Evolutionary conservation across 2,329 filamentous ascomycete species (phyloP).

Genomic region (Penicillium brevicompactum): DNA sequence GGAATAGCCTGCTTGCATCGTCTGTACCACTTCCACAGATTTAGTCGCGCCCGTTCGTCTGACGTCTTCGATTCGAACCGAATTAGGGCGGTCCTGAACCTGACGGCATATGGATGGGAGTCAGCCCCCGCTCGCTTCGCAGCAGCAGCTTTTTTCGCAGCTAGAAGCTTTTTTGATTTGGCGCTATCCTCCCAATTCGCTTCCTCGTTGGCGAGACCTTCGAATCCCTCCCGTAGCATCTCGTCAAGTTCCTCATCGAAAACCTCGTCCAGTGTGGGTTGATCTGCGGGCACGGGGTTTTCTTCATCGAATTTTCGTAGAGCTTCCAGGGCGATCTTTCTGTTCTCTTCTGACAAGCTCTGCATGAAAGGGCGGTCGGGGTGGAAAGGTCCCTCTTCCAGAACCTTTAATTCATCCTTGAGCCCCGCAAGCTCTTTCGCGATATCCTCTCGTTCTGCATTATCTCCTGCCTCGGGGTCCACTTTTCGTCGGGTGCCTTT

Average conservation of each 20-base stretch:
- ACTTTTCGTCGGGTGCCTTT: slow-evolving; percentile 41
- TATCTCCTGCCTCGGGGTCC: slow-evolving; percentile 43
- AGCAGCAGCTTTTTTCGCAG: slow-evolving; percentile 29
- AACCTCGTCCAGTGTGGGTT: slow-evolving; percentile 36
- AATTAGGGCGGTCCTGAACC: slow-evolving; percentile 43
- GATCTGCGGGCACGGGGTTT: slow-evolving; percentile 28
- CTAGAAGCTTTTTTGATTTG: slow-evolving; percentile 20
- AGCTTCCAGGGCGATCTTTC: slow-evolving; percentile 45
- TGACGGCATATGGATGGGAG: slow-evolving; percentile 41
- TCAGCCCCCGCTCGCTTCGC: slow-evolving; percentile 37
- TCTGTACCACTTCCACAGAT: slow-evolving; percentile 54
- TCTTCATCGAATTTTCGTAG: slow-evolving; percentile 44
- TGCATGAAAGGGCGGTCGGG: slow-evolving; percentile 48
- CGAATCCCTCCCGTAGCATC: slow-evolving; percentile 41
- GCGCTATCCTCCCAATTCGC: slow-evolving; percentile 37
- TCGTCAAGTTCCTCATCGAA: slow-evolving; percentile 47
- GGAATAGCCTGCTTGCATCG: slow-evolving; percentile 51
- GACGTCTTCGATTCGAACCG: slow-evolving; percentile 30
- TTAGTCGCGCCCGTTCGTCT: slow-evolving; percentile 34
- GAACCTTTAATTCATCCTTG: slow-evolving; percentile 41
- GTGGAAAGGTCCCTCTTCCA: slow-evolving; percentile 46
- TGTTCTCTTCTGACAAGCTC: slow-evolving; percentile 44
- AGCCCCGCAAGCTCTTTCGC: slow-evolving; percentile 42
- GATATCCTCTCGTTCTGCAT: slow-evolving; percentile 39
- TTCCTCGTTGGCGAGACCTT: slow-evolving; percentile 39